These are phyloP conservation scores for Beauveria sp. DNA, from an alignment of 2,329 filamentous ascomycete species.

Conservation along the genomic window DNA sequence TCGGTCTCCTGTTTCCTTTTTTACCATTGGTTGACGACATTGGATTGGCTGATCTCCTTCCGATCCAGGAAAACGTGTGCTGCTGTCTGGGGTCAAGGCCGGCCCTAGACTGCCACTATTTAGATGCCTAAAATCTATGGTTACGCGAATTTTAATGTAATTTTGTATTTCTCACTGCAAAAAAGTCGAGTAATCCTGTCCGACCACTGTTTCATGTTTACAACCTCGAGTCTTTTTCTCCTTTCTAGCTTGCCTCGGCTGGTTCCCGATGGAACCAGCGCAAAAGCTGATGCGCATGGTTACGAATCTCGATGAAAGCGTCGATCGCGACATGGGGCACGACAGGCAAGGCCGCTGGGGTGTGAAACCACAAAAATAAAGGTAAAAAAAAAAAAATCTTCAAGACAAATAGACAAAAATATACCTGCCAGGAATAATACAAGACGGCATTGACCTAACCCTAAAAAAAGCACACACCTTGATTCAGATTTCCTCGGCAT, in stretches of 20 bases:
- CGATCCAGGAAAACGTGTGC: not conserved
- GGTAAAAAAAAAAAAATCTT: not conserved
- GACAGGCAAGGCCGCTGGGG: not conserved
- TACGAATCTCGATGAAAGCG: slow-evolving; percentile 6
- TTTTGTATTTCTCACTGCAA: too few species aligned
- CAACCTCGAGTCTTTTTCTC: not conserved
- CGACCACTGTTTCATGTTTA: too few species aligned
- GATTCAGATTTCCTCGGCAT: not conserved
- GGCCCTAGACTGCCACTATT: too few species aligned
- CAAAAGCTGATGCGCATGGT: not conserved
- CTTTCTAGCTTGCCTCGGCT: not conserved
- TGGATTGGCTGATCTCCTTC: not conserved
- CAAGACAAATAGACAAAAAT: not conserved
- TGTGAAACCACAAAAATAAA: not conserved
- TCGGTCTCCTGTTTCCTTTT: not conserved
- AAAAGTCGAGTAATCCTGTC: not conserved
- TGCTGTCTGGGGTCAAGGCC: too few species aligned
- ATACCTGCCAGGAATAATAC: not conserved
- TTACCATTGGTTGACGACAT: not conserved
- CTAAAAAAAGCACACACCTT: not conserved
- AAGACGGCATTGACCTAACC: not conserved
- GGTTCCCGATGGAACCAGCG: not conserved
- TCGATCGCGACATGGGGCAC: slow-evolving; percentile 1
- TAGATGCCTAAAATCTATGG: too few species aligned
- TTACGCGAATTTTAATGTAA: too few species aligned